Conservation (phyloP, 2,329 filamentous ascomycete genomes). For the Chrysoporthe puriensis region DNA sequence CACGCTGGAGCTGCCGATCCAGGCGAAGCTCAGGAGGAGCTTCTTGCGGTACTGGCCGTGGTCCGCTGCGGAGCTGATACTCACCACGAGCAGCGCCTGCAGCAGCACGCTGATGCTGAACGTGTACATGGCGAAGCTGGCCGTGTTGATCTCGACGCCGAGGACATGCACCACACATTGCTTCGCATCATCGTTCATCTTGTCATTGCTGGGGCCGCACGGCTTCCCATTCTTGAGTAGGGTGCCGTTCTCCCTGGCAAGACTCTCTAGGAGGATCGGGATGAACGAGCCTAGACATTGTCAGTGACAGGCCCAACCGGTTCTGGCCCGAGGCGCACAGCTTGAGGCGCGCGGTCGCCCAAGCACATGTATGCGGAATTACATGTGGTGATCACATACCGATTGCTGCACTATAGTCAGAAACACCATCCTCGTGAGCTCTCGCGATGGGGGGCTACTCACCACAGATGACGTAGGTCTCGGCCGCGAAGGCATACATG, state of each 20-base stretch:
- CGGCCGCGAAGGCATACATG: conserved; percentile 92
- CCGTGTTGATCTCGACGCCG: conserved; percentile 88
- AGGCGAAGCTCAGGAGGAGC: conserved; percentile 82
- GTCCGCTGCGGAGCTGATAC: conserved; percentile 94
- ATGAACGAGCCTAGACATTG: conserved; percentile 77
- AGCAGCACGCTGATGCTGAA: conserved; percentile 91
- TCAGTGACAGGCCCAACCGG: neutral
- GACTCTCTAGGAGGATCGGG: conserved; percentile 90
- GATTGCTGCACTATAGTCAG: conserved; percentile 33
- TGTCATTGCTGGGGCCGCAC: conserved; percentile 69
- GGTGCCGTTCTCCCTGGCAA: conserved; percentile 90
- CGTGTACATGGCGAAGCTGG: conserved; percentile 96
- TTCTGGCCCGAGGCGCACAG: neutral
- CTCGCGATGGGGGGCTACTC: conserved; percentile 39
- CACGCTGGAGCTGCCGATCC: conserved; percentile 77
- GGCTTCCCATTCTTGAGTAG: conserved; percentile 77
- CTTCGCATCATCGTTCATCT: conserved; percentile 47
- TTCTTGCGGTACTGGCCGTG: conserved; percentile 92
- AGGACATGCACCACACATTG: conserved; percentile 85
- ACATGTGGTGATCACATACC: conserved; percentile 32
- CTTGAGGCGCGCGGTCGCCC: neutral
- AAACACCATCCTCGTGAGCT: neutral
- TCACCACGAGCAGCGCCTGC: conserved; percentile 89
- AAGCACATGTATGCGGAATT: neutral
- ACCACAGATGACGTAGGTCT: conserved; percentile 97